Base-by-base conservation (phyloP, 192 early-diverging fungal genomes). In the Umbelopsis vinacea region DNA sequence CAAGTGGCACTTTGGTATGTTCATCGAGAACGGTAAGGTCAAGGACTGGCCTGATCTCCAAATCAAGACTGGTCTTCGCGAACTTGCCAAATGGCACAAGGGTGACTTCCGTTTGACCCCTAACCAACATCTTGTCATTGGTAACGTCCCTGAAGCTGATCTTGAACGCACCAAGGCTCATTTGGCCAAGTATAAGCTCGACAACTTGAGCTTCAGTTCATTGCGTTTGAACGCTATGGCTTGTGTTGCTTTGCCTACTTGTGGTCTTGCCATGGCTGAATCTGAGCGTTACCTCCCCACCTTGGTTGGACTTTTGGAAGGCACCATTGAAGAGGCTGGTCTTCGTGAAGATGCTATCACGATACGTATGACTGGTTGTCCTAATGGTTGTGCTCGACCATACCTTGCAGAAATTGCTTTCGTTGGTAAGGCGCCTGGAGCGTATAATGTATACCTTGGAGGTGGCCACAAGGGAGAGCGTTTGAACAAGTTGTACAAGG, bases 301-400 rank as follows among this genome's bases (percentile, higher is more conserved):
- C 33, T 85, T 98, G 60, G 91, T 98, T 50, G 82, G 83, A 22
- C 86, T 86, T 77, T 86, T 98, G 68, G 97, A 98, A 79, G 71
- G 79, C 0, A 81, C 92, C 35, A 83, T 98, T 70, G 93, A 94
- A 71, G 88, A 88, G 60, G 81, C 90, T 38, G 97, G 97, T 12
- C 73, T 98, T 68, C 82, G 91, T 50, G 81, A 94, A 40, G 94
- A 98, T 77, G 93, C 93, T 63, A 94, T 98, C 74, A 93, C 92
- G 23, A 94, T 98, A 72, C 89, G 97, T 72, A 98, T 98, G 97
- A 98, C 97, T 0, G 96, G 96, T 66, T 98, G 96, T 76, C 96
- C 96, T n/a, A 98, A 98, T 80, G 95, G 95, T 73, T 98, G 96
- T 75, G 96, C 96, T 4, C 86, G 96, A 23, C 96, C 96, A 11